Evolutionary conservation across 192 early-diverging fungal genomes (phyloP), one percentile per base, ranked within the genome.

Genomic region (Coemansia sp.): DNA sequence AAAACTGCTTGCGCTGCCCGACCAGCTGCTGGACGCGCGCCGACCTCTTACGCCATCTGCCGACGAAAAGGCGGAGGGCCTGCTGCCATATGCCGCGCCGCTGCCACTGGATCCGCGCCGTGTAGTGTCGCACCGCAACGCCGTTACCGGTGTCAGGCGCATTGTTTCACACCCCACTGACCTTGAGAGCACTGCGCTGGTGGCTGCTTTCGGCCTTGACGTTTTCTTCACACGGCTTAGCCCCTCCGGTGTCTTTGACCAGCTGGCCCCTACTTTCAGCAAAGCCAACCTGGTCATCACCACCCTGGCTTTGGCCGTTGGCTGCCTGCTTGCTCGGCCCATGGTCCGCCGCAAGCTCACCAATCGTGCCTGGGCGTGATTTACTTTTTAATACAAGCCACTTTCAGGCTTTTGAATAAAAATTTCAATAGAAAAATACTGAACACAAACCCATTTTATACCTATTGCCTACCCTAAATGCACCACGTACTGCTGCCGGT

Each of bases 141-240:
- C 85, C 51, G 86, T 97, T 23, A 74, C 80, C 5, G 89, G 91
- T 2, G 86, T 94, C 64, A 63, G 70, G 11, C 70, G 74, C 21
- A 93, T 99, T 59, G 67, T 75, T 25, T 88, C 92, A 8, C 70
- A 89, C 14, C 90, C 95, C 1, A 88, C 96, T 20, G 73, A 88
- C 46, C 76, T 99, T 27, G 97, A 99, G 81, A 97, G 95, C 21
- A 99, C 97, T 6, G 88, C 95, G 14, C 80, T 99, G 32, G 91
- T 96, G 8, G 77, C 90, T 19, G 88, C 90, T 0, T 97, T 89
- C 72, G 97, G 97, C 17, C 83, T 94, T 50, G 97, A 99, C 68
- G 59, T 96, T 57, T 99, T 95, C 85, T 89, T 92, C 61, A 91
- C 88, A 5, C 88, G 90, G 42, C 82, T 87, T 27, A 88, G 87